Percentiles rank a stretch among this genome's conserved stretches.
Conservation (phyloP, 1,139 yeast species). For the Candida smagusa region DNA sequence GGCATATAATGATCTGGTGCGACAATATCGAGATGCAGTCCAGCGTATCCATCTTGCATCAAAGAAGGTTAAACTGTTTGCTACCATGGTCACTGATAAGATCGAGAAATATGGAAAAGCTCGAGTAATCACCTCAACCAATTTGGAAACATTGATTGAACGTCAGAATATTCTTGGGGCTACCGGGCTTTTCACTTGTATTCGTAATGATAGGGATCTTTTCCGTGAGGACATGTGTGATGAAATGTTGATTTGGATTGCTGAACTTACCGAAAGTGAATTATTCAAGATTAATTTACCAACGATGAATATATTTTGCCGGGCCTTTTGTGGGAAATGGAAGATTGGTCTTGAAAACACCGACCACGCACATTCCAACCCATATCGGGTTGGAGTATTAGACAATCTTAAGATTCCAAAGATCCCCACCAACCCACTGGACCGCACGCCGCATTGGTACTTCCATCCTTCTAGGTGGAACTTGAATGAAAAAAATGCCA, state of each 20-base stretch:
- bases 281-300: slow-evolving; percentile 48
- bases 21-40: slow-evolving; percentile 72
- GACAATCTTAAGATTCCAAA: slow-evolving; percentile 37
- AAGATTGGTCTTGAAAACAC: slow-evolving; percentile 37
- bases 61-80: slow-evolving; percentile 62
- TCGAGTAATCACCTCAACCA: slow-evolving; percentile 55
- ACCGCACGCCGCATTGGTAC: slow-evolving; percentile 30
- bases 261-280: slow-evolving; percentile 55
- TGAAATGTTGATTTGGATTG: slow-evolving; percentile 64
- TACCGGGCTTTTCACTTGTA: slow-evolving; percentile 66
- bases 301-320: slow-evolving; percentile 52
- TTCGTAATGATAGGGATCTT: slow-evolving; percentile 64
- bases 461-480: slow-evolving; percentile 40
- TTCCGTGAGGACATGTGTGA: slow-evolving; percentile 82
- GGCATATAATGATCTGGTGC: slow-evolving; percentile 75
- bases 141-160: slow-evolving; percentile 47
- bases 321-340: slow-evolving; percentile 56
- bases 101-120: slow-evolving; percentile 70
- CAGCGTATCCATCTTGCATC: slow-evolving; percentile 65
- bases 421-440: slow-evolving; percentile 15
- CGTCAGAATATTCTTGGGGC: slow-evolving; percentile 52
- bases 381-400: slow-evolving; percentile 31
- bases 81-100: slow-evolving; percentile 66
- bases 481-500: slow-evolving; percentile 38
- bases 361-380: not conserved